These are phyloP conservation scores for Neospermospora avenae DNA, from an alignment of 2,329 filamentous ascomycete species.

Conservation along the genomic window DNA sequence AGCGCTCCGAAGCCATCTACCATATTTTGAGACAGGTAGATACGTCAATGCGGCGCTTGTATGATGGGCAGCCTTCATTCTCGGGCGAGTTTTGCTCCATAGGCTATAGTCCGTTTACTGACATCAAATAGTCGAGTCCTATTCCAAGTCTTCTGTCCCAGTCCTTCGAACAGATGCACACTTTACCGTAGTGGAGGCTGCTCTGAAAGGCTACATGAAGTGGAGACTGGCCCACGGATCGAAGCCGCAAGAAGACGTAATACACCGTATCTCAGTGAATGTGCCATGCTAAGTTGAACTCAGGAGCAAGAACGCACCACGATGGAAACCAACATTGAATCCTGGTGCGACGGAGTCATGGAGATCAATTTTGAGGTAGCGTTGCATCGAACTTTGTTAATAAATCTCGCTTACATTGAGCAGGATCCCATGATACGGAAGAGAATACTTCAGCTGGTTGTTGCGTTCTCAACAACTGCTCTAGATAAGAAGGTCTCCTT, in stretches of 20 bases:
- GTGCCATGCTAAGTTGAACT: conserved; percentile 12
- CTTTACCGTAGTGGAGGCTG: conserved; percentile 83
- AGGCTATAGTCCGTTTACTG: not conserved
- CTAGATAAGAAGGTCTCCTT: conserved; percentile 75
- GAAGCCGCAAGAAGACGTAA: conserved; percentile 44
- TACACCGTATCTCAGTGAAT: conserved; percentile 13
- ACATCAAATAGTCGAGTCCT: conserved; percentile 46
- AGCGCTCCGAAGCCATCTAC: conserved; percentile 78
- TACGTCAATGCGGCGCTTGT: conserved; percentile 69
- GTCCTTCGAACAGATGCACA: conserved; percentile 82
- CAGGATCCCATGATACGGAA: conserved; percentile 78
- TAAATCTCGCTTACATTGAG: conserved; percentile 33
- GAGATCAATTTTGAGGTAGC: conserved; percentile 63
- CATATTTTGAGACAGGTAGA: conserved; percentile 84
- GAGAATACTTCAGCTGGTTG: conserved; percentile 74
- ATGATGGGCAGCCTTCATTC: conserved; percentile 66
- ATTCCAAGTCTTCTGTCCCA: conserved; percentile 67
- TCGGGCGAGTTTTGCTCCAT: conserved; percentile 47
- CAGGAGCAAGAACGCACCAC: conserved; percentile 49
- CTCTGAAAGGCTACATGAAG: conserved; percentile 82
- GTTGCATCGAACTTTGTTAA: not conserved
- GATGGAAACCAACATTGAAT: conserved; percentile 62
- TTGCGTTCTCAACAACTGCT: conserved; percentile 79
- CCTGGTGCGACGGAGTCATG: conserved; percentile 71
- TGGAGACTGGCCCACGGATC: conserved; percentile 59